Evolutionary conservation across 1,284 basidiomycete genomes (phyloP).

Genomic region (Ceratobasidium sp.): DNA sequence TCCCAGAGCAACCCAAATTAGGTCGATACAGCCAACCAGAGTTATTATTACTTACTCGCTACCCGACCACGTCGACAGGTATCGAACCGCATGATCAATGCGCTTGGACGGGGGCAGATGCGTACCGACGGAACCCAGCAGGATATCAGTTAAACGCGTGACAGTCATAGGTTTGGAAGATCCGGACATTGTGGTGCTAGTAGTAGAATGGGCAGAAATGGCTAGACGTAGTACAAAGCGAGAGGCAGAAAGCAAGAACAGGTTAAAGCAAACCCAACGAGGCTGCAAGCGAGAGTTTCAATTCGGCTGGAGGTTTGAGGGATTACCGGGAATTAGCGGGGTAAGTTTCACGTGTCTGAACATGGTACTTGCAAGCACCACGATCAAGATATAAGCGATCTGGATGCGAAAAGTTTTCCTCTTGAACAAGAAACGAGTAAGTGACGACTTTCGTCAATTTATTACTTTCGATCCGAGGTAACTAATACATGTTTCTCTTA

Average conservation of each 20-base stretch:
- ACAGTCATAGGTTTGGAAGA: conserved; percentile 34
- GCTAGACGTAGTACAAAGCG: not conserved
- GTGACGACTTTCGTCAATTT: not conserved
- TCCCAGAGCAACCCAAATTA: not conserved
- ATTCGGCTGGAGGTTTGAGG: not conserved
- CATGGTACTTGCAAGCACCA: conserved; percentile 1
- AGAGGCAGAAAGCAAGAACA: not conserved
- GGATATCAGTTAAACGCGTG: conserved; percentile 59
- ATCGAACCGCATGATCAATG: conserved; percentile 73
- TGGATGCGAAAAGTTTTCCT: conserved; percentile 30
- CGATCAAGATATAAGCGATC: conserved; percentile 3
- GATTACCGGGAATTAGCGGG: not conserved
- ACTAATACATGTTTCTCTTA: conserved; percentile 45
- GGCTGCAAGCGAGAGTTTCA: not conserved
- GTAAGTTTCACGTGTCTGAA: conserved; percentile 3
- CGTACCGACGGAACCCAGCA: conserved; percentile 66
- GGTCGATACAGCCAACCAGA: not conserved
- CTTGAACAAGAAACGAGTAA: conserved; percentile 41
- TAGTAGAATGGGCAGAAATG: not conserved
- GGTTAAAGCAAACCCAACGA: not conserved
- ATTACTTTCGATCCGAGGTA: not conserved
- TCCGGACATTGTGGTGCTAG: conserved; percentile 29
- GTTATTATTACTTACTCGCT: conserved; percentile 68
- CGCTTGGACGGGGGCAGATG: conserved; percentile 64
- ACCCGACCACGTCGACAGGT: conserved; percentile 79